phyloP scores from a whole-genome alignment of 192 early-diverging fungal genomes.

The Ambispora gerdemannii region DNA sequence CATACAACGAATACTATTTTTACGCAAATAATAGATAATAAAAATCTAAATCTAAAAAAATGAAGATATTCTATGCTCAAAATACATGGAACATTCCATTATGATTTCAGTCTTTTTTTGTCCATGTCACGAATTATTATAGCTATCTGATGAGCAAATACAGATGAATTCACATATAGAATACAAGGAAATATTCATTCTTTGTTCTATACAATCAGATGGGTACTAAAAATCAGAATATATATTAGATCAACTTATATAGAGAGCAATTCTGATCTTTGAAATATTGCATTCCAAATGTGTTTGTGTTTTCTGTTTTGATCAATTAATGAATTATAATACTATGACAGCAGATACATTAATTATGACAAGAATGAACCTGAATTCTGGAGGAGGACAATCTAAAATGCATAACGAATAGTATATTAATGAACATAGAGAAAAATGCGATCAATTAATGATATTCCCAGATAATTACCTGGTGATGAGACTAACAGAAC shows the following conservation, averaged over 20 bases:
- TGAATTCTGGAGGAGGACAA: conserved; percentile 25
- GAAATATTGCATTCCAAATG: conserved; percentile 10
- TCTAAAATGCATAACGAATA: conserved; percentile 15
- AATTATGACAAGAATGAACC: conserved; percentile 33
- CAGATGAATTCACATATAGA: conserved; percentile 2
- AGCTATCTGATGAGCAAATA: conserved; percentile 16
- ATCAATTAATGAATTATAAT: conserved; percentile 33
- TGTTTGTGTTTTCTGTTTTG: conserved; percentile 34
- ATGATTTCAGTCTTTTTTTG: conserved; percentile 32
- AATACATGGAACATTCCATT: conserved; percentile 20
- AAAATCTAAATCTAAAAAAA: conserved; percentile 24
- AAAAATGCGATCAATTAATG: conserved; percentile 26
- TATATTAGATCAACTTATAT: neutral
- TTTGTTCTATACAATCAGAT: neutral
- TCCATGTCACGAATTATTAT: conserved; percentile 21
- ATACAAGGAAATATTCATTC: neutral
- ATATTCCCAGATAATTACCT: conserved; percentile 30
- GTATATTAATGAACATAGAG: conserved; percentile 4
- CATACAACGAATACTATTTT: conserved; percentile 24
- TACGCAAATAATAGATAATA: conserved; percentile 27
- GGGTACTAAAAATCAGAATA: neutral
- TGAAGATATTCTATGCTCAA: conserved; percentile 6
- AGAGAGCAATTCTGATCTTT: conserved; percentile 32
- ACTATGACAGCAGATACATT: conserved; percentile 30
- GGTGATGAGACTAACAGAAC: conserved; percentile 21